Base-by-base conservation (phyloP, 345 rosid genomes). In the Triadica sebifera region DNA sequence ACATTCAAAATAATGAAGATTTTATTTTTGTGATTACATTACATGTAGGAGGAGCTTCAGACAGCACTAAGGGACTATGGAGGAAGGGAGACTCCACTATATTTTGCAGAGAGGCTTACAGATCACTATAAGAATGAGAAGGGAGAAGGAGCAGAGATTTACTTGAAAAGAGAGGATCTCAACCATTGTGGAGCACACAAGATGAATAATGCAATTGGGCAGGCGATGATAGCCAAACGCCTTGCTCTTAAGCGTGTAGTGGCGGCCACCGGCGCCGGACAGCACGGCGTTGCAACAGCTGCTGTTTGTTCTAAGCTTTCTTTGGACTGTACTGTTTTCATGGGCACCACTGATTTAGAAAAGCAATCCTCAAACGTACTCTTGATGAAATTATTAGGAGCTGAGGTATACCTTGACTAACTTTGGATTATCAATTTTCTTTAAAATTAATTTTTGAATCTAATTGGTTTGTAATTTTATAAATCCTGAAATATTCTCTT, bases 261-360 rank as follows among this genome's bases (percentile, higher is more conserved):
- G 60, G 84, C 89, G 0, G 97, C 93, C 22, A 92, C 98, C 0
- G 98, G 98, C 6, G 88, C 97, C 4, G 98, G 98, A 1, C 97
- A 88, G 53, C 97, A 94, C 12, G 96, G 97, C 0, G 84, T 94
- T n/a, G 97, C 98, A 0, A 87, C 96, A 0, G 98, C 98, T 0
- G 93, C 98, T 12, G 92, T 86, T 0, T 94, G 97, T 67, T 87
- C 97, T n/a, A 90, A 86, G 81, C 90, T 90, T 52, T 46, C 75
- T 29, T 71, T 94, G 67, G 85, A 84, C 8, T 94, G 96, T 75
- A 86, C 86, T 19, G 52, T 94, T 71, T 89, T 80, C 76, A 94
- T 94, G 97, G 92, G 96, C 64, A 29, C 86, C 6, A 15, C 43
- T 3, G 97, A 94, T 62, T 89, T 88, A 75, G 86, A 87, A 60